Evolutionary conservation across 2,329 filamentous ascomycete genomes (phyloP).

Genomic region (Gliomastix tumulicola): DNA sequence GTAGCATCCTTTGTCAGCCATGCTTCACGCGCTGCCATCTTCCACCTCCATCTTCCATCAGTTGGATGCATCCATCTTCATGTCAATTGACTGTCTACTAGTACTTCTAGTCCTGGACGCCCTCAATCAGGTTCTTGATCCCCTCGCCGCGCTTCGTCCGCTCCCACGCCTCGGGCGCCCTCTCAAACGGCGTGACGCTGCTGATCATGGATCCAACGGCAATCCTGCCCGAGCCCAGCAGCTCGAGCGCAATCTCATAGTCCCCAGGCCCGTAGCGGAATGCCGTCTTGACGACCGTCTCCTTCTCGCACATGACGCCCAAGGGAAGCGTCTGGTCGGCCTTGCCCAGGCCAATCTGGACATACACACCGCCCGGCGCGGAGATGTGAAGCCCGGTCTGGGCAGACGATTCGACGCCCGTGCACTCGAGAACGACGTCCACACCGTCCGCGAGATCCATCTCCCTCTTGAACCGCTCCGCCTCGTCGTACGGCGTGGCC

Average conservation of each 20-base stretch:
- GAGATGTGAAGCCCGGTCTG: constrained; percentile 16
- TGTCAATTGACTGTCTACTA: no score
- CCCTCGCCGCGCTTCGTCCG: constrained; percentile 9
- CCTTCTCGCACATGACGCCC: constrained; percentile 46
- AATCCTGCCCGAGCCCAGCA: constrained; percentile 3
- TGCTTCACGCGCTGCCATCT: no score
- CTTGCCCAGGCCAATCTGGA: constrained; percentile 53
- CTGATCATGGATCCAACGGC: constrained; percentile 3
- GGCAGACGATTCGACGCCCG: constrained; percentile 9
- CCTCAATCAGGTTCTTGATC: constrained; percentile 11
- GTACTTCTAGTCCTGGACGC: constrained; percentile 4
- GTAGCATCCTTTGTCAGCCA: no score
- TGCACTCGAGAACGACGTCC: constrained; percentile 11
- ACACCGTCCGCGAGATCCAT: background rate
- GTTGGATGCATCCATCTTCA: no score
- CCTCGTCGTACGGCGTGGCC: background rate
- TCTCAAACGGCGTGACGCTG: constrained; percentile 7
- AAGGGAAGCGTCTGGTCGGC: constrained; percentile 49
- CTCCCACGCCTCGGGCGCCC: constrained; percentile 9
- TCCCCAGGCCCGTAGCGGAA: constrained; percentile 37
- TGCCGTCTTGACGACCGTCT: constrained; percentile 36
- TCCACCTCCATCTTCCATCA: no score
- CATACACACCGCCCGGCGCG: constrained; percentile 42
- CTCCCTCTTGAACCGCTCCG: background rate
- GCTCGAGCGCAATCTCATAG: constrained; percentile 11